Conservation (phyloP, 177 flowering plant genomes). For the Vitis hybrid region DNA sequence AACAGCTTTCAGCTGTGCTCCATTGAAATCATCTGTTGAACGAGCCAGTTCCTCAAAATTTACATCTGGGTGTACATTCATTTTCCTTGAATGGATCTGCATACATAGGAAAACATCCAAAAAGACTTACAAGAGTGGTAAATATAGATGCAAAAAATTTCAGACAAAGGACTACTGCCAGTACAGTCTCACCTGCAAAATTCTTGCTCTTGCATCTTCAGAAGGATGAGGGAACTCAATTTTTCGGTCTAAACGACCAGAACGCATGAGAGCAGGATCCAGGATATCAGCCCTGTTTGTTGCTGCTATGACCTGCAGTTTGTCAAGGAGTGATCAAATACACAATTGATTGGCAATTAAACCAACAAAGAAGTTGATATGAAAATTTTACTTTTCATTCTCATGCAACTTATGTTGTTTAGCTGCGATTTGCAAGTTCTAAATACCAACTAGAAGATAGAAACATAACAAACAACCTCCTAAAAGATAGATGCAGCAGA, state of each 20-base stretch:
- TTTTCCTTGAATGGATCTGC: constrained; percentile 96
- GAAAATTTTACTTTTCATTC: no score
- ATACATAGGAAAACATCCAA: constrained; percentile 2
- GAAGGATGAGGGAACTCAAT: constrained; percentile 83
- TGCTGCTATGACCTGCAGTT: constrained; percentile 54
- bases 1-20: constrained; percentile 96
- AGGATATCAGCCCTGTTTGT: constrained; percentile 75
- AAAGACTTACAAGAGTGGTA: not conserved
- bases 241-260: constrained; percentile 79
- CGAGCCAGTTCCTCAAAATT: constrained; percentile 97
- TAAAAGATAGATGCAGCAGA: no score
- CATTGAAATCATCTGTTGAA: constrained; percentile 96
- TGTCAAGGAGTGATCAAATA: constrained; percentile 5
- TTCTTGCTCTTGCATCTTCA: constrained; percentile 67
- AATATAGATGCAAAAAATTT: no score
- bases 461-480: no score
- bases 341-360: no score
- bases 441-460: no score
- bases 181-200: constrained; percentile 46
- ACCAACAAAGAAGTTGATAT: no score
- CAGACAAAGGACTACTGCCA: no score
- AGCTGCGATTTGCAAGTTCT: no score
- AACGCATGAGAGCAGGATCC: constrained; percentile 79
- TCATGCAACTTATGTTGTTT: no score
- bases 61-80: constrained; percentile 93